These are phyloP conservation scores for Acer negundo DNA, from an alignment of 345 rosid species.

Conservation along the genomic window DNA sequence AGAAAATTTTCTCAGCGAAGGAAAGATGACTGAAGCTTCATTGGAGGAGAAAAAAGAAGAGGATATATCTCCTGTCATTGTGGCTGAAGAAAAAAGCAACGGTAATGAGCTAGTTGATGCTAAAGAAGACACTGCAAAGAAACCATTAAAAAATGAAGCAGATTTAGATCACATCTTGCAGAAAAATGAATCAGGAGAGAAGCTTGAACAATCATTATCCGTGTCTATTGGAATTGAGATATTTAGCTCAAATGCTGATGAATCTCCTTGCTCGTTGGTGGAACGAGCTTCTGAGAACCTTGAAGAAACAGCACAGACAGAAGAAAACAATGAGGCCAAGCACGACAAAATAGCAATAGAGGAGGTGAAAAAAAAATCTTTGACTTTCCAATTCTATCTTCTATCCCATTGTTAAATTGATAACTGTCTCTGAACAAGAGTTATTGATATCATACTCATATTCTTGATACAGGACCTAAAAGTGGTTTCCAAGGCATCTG, in stretches of 20 bases:
- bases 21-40: neutral
- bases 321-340: conserved; percentile 14
- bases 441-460: neutral
- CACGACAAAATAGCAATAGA: neutral
- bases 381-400: neutral
- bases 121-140: neutral
- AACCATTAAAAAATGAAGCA: conserved; percentile 12
- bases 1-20: conserved; percentile 1
- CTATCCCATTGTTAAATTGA: neutral
- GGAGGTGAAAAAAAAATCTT: conserved; percentile 22
- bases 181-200: conserved; percentile 2
- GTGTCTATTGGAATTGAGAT: neutral
- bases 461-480: neutral
- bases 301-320: conserved; percentile 14
- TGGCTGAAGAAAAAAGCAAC: conserved; percentile 2
- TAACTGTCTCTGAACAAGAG: neutral
- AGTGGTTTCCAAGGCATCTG: neutral
- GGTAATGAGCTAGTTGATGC: neutral
- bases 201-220: conserved; percentile 8
- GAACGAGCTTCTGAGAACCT: conserved; percentile 4
- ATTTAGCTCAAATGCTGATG: neutral
- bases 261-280: neutral
- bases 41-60: neutral
- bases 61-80: neutral
- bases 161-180: neutral